A percentile compares a stretch with the other conserved stretches of the same genome.
Evolutionary conservation across 371 early-diverging fungal genomes (phyloP).

Genomic region (Apophysomyces trapeziformis): DNA sequence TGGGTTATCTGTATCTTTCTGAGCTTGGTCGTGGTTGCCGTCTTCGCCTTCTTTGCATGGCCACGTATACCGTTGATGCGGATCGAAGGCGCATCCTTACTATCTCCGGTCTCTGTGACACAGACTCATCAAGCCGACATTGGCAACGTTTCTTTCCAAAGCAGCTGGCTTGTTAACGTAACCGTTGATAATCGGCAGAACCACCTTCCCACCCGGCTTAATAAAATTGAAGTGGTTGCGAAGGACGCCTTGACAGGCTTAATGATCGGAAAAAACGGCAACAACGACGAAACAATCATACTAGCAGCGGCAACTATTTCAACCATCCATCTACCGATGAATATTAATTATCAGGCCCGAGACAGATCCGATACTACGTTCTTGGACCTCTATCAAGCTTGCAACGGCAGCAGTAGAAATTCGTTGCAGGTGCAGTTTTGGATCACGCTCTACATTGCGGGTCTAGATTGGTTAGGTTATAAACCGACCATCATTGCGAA

Average conservation of each 20-base stretch:
- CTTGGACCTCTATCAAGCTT: slow-evolving; percentile 31
- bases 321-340: slow-evolving; percentile 31
- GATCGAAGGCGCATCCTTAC: slow-evolving; percentile 30
- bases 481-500: slow-evolving; percentile 37
- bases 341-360: slow-evolving; percentile 40
- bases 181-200: slow-evolving; percentile 39
- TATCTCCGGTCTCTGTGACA: slow-evolving; percentile 22
- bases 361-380: slow-evolving; percentile 35
- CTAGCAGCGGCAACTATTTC: slow-evolving; percentile 26
- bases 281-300: slow-evolving; percentile 12
- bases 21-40: slow-evolving; percentile 15
- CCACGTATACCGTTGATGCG: slow-evolving; percentile 39
- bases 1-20: slow-evolving; percentile 29
- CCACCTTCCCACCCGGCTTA: slow-evolving; percentile 30
- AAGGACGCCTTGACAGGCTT: slow-evolving; percentile 36
- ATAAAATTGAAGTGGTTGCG: slow-evolving; percentile 26
- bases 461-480: slow-evolving; percentile 36
- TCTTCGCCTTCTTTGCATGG: slow-evolving; percentile 29
- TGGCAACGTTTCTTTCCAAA: slow-evolving; percentile 34
- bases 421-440: slow-evolving; percentile 36
- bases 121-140: slow-evolving; percentile 22
- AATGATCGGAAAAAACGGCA: slow-evolving; percentile 31
- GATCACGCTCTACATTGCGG: slow-evolving; percentile 36
- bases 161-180: slow-evolving; percentile 31
- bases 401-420: slow-evolving; percentile 16